Base-by-base conservation (phyloP, 75 land plant genomes). In the Cunninghamia lanceolata region DNA sequence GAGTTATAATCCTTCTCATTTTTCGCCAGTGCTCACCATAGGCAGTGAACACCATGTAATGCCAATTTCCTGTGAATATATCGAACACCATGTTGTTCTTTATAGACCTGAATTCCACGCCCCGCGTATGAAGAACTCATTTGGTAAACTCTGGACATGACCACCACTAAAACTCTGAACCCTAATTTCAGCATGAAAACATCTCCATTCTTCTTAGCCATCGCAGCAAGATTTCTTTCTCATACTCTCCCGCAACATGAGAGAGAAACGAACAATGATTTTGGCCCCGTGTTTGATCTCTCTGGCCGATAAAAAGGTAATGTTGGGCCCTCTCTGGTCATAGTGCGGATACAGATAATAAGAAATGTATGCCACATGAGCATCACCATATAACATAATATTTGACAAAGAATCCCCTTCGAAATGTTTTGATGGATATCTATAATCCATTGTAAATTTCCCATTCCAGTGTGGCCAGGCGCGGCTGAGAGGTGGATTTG, bases 1-100 rank as follows among this genome's bases (percentile, higher is more conserved):
- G 86, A 0, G 89, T 90, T 86, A 90, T 88, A 86, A 90, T 90
- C 28, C 91, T 54, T 8, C 91, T 42, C 89, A 90, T 90, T 84
- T 82, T 53, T 83, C 91, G 70, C 91, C 91, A 90, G 83, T 87
- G 89, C 82, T 90, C 91, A 7, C 91, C 91, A 52, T 90, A 90
- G 42, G 85, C 68, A 3, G 91, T 90, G 86, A 90, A 90, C 38
- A 88, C 91, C 91, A 90, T 90, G 86, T 90, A 89, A 32, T 90
- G 89, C 43, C 89, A 86, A 25, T 90, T 90, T 4, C 91, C 89
- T 17, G 89, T 90, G 89, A 90, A 90, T 39, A 90, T 87, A 45
- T 90, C 89, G 70, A 88, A 88, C 35, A 90, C 91, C 32, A 90
- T 70, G 53, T 90, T 90, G 47, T 89, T 53, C 13, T 76, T 84